Evolutionary conservation across 1,284 basidiomycete genomes (phyloP).

Genomic region (Boletus hoseneyae): DNA sequence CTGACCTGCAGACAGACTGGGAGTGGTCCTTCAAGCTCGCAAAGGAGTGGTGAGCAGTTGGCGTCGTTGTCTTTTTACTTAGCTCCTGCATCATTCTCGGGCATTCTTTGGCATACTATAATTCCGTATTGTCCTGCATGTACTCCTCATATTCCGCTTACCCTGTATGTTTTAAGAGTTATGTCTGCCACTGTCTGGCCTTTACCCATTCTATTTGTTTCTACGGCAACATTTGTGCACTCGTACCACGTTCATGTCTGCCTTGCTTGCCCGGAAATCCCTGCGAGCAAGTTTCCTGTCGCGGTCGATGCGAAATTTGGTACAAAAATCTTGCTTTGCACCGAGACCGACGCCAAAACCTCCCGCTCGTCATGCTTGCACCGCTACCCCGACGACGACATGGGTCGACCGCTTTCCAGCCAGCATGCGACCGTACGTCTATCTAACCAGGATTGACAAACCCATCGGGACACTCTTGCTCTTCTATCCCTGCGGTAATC

Average conservation of each 20-base stretch:
- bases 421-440: constrained; percentile 72
- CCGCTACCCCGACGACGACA: constrained; percentile 33
- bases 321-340: background rate
- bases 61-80: constrained; percentile 5
- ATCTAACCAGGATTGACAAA: constrained; percentile 88
- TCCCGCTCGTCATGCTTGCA: constrained; percentile 20
- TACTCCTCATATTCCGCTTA: constrained; percentile 16
- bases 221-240: background rate
- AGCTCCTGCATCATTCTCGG: constrained; percentile 18
- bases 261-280: constrained; percentile 1
- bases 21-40: constrained; percentile 79
- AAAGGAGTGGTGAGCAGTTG: constrained; percentile 66
- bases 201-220: constrained; percentile 10
- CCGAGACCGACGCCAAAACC: background rate
- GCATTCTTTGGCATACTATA: constrained; percentile 30
- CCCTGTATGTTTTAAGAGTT: constrained; percentile 23
- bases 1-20: constrained; percentile 54
- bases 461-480: constrained; percentile 92
- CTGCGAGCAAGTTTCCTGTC: background rate
- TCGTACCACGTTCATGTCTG: constrained; percentile 13
- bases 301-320: constrained; percentile 1
- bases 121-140: constrained; percentile 27
- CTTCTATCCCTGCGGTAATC: constrained; percentile 86
- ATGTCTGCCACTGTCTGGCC: constrained; percentile 2
- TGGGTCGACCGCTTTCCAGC: constrained; percentile 70